phyloP scores from a whole-genome alignment of 2,329 filamentous ascomycete species.

The Aureobasidium subglaciale region DNA sequence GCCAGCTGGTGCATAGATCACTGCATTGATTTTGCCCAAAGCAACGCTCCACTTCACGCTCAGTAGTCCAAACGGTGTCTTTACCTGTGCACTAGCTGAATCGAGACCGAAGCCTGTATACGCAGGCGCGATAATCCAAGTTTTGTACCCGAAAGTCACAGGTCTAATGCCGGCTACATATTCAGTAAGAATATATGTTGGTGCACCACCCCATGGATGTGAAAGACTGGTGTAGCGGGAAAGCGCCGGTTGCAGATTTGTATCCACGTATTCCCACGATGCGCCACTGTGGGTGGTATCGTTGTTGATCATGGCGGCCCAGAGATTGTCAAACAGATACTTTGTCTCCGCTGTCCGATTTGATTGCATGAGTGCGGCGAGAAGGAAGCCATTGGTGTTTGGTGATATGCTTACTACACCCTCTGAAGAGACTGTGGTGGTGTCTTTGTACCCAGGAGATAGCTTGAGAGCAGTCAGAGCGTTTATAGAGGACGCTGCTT shows the following conservation, averaged over 20 bases:
- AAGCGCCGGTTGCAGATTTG: conserved; percentile 34
- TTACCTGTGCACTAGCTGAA: conserved; percentile 22
- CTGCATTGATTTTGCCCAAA: background rate
- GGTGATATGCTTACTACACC: conserved; percentile 33
- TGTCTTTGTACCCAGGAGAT: conserved; percentile 33
- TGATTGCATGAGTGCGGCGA: conserved; percentile 31
- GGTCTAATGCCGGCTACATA: conserved; percentile 27
- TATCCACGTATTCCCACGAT: conserved; percentile 41
- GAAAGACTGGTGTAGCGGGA: conserved; percentile 37
- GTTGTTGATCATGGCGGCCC: conserved; percentile 37
- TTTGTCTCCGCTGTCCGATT: conserved; percentile 21
- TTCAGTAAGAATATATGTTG: conserved; percentile 39
- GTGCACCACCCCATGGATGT: conserved; percentile 41
- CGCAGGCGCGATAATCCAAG: conserved; percentile 25
- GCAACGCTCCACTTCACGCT: conserved; percentile 19
- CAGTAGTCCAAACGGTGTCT: conserved; percentile 24
- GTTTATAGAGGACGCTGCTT: conserved; percentile 26
- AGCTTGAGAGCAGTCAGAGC: conserved; percentile 27
- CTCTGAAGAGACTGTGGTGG: background rate
- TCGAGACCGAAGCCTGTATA: conserved; percentile 25
- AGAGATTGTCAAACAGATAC: conserved; percentile 33
- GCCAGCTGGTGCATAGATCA: conserved; percentile 5
- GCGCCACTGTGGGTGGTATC: conserved; percentile 33
- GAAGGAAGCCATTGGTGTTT: conserved; percentile 41
- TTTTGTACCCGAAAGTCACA: conserved; percentile 23